Conservation (phyloP, 805 yeast genomes). For the Wickerhamiella lipophila region DNA sequence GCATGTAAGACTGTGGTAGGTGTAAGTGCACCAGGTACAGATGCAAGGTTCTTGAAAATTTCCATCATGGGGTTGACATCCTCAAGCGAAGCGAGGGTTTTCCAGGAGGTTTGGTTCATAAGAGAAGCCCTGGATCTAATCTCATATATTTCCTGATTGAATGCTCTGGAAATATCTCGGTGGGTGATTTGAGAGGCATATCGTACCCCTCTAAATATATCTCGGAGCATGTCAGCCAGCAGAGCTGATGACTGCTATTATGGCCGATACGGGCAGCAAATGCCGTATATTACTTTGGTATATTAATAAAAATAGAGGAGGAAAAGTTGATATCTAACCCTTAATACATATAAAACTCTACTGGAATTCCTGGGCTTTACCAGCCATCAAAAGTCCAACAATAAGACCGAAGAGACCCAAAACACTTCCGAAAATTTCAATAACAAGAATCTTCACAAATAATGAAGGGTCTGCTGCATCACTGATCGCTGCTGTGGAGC, state of each 20-base stretch:
- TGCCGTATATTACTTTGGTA: too few species aligned
- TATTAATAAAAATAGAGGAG: too few species aligned
- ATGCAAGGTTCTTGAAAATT: conserved; percentile 9
- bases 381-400: conserved; percentile 95
- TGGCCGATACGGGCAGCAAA: too few species aligned
- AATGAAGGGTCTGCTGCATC: conserved; percentile 95
- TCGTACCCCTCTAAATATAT: neutral
- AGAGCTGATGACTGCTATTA: too few species aligned
- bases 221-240: conserved; percentile 6
- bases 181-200: neutral
- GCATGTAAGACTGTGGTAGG: conserved; percentile 1
- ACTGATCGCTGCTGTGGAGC: conserved; percentile 95
- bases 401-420: conserved; percentile 94
- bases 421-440: conserved; percentile 95
- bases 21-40: neutral
- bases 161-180: conserved; percentile 1
- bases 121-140: conserved; percentile 16
- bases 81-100: conserved; percentile 14
- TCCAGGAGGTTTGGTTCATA: conserved; percentile 19
- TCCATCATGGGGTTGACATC: conserved; percentile 21
- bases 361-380: conserved; percentile 79
- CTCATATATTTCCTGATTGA: neutral
- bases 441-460: conserved; percentile 89
- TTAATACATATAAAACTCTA: conserved; percentile 22
- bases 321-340: too few species aligned